Evolutionary conservation across 345 rosid genomes (phyloP).

Genomic region (Geranium rotundifolium): DNA sequence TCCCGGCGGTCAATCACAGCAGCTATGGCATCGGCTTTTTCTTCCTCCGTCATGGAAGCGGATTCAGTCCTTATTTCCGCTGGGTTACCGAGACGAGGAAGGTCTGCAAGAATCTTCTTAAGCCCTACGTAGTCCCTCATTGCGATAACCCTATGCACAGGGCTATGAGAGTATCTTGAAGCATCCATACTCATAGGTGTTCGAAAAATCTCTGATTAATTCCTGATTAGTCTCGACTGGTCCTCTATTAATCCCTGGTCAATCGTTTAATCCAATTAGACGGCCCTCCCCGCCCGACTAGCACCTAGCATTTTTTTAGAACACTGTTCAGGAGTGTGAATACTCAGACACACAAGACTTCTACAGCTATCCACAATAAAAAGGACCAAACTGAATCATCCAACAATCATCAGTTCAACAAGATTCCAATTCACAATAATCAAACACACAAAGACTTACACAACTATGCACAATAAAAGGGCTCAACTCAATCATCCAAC

Average conservation of each 20-base stretch:
- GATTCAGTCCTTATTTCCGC: constrained; percentile 57
- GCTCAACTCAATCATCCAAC: constrained; percentile 21
- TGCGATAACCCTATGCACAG: constrained; percentile 68
- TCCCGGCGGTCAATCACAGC: constrained; percentile 70
- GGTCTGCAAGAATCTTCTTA: constrained; percentile 51
- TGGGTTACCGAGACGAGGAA: constrained; percentile 62
- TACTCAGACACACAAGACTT: constrained; percentile 11
- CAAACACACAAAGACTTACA: no score
- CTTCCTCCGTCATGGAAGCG: constrained; percentile 69
- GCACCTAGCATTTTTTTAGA: no score
- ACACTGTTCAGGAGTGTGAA: constrained; percentile 16
- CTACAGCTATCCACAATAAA: no score
- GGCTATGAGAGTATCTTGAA: constrained; percentile 69
- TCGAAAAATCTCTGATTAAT: no score
- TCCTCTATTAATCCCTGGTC: no score
- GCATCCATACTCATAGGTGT: constrained; percentile 79
- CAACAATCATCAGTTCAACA: no score
- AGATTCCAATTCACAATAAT: no score
- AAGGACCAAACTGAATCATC: no score
- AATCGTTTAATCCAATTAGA: no score
- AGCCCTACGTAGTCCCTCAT: constrained; percentile 60
- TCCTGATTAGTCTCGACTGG: no score
- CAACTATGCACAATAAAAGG: no score
- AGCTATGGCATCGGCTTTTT: constrained; percentile 68
- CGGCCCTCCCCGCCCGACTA: no score